phyloP scores from a whole-genome alignment of 768 basidiomycete species.

The Termitomyces sp. region DNA sequence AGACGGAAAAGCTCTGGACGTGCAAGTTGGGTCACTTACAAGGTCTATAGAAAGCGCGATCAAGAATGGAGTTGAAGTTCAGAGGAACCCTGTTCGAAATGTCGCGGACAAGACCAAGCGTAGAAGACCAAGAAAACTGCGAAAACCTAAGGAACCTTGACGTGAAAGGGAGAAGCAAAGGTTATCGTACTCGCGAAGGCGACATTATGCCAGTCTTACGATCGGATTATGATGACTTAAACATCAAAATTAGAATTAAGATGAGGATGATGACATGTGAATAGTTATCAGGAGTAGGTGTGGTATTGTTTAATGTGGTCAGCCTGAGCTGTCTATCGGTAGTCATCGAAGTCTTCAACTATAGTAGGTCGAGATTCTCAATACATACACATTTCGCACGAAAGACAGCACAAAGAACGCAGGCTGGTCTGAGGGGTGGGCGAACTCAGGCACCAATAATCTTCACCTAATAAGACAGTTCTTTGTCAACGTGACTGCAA shows the following conservation, averaged over 20 bases:
- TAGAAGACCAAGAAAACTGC: neutral
- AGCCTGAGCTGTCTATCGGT: neutral
- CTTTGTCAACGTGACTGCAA: neutral
- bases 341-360: neutral
- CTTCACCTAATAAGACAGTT: neutral
- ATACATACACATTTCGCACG: too few species aligned
- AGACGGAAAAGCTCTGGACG: neutral
- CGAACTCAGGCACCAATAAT: neutral
- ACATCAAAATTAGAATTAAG: neutral
- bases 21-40: neutral
- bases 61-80: neutral
- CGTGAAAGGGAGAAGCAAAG: neutral
- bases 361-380: neutral
- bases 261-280: neutral
- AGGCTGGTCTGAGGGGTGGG: neutral
- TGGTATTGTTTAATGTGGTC: neutral
- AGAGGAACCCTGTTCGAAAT: neutral
- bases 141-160: neutral
- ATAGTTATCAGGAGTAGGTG: neutral
- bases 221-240: neutral
- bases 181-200: neutral
- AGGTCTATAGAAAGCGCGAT: neutral
- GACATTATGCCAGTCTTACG: neutral
- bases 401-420: neutral
- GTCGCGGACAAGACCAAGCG: neutral